Conservation (phyloP, 495 filamentous ascomycete genomes). For the Pyrenula aspistea region DNA sequence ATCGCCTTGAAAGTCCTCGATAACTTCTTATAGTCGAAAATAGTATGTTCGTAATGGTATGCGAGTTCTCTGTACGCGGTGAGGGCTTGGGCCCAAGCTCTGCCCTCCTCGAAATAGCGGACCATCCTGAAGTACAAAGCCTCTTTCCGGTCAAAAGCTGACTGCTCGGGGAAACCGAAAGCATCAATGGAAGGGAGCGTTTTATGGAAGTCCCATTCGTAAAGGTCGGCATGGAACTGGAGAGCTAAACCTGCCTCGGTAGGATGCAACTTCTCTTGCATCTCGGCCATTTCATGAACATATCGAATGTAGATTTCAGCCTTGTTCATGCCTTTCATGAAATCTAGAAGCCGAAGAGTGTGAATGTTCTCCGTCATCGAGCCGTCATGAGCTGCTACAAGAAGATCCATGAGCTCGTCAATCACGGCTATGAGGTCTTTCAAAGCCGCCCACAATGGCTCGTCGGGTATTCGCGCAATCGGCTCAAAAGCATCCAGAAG, state of each 20-base stretch:
- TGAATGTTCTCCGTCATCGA: conserved; percentile 74
- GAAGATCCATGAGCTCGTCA: conserved; percentile 80
- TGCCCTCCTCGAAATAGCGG: conserved; percentile 83
- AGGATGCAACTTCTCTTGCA: conserved; percentile 67
- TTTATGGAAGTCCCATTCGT: conserved; percentile 73
- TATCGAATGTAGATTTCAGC: conserved; percentile 96
- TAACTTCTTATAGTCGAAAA: conserved; percentile 87
- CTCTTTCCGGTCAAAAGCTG: conserved; percentile 87
- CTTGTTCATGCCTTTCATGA: conserved; percentile 92
- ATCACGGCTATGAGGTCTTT: conserved; percentile 69
- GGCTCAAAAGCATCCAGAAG: conserved; percentile 70
- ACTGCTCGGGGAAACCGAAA: conserved; percentile 71
- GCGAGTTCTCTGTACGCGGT: conserved; percentile 84
- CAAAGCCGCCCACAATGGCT: conserved; percentile 65
- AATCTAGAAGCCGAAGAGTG: conserved; percentile 87
- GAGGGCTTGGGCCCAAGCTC: conserved; percentile 86
- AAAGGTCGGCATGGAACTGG: conserved; percentile 82
- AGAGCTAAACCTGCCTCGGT: conserved; percentile 89
- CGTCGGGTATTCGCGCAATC: conserved; percentile 50
- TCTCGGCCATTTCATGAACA: conserved; percentile 78
- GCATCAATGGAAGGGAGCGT: conserved; percentile 56
- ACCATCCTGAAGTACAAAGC: conserved; percentile 88
- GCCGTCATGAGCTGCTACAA: conserved; percentile 82
- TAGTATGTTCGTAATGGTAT: conserved; percentile 72
- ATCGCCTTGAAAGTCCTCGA: conserved; percentile 81